These are phyloP conservation scores for Pseudocercospora eumusae DNA, from an alignment of 2,329 filamentous ascomycete genomes.

Conservation along the genomic window DNA sequence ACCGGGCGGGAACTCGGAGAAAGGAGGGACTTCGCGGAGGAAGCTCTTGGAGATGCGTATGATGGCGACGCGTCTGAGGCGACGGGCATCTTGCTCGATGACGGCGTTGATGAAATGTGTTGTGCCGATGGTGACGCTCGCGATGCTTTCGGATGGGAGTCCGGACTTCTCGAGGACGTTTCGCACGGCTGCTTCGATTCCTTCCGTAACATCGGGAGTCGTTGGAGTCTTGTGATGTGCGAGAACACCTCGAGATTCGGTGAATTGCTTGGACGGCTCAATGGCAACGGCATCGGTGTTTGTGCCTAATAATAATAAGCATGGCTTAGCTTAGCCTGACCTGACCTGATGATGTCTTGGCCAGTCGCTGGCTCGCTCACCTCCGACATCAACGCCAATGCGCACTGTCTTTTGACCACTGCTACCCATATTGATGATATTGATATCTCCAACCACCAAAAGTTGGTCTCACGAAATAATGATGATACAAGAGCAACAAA, in stretches of 20 bases:
- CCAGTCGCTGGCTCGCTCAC: slow-evolving; percentile 33
- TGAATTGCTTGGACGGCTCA: slow-evolving; percentile 34
- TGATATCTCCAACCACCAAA: neutral
- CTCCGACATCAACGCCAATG: slow-evolving; percentile 50
- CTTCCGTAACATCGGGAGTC: slow-evolving; percentile 46
- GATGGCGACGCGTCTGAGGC: slow-evolving; percentile 56
- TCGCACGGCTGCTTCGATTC: slow-evolving; percentile 44
- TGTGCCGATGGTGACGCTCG: slow-evolving; percentile 54
- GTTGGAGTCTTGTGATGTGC: slow-evolving; percentile 45
- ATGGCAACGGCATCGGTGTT: slow-evolving; percentile 42
- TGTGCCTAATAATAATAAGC: slow-evolving; percentile 34
- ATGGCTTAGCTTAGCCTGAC: no score
- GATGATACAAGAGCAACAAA: neutral
- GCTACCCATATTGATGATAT: neutral
- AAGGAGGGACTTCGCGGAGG: slow-evolving; percentile 37
- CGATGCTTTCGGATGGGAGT: slow-evolving; percentile 38
- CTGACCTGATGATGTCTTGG: neutral
- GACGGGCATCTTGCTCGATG: slow-evolving; percentile 45
- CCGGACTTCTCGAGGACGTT: slow-evolving; percentile 41
- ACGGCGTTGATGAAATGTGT: slow-evolving; percentile 47
- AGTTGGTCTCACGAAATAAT: neutral
- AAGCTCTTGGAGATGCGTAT: slow-evolving; percentile 45
- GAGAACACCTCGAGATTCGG: slow-evolving; percentile 34
- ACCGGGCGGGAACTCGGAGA: slow-evolving; percentile 37
- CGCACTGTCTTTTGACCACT: slow-evolving; percentile 35